Base-by-base conservation (phyloP, 257 asterid species). In the Solanum verrucosum region DNA sequence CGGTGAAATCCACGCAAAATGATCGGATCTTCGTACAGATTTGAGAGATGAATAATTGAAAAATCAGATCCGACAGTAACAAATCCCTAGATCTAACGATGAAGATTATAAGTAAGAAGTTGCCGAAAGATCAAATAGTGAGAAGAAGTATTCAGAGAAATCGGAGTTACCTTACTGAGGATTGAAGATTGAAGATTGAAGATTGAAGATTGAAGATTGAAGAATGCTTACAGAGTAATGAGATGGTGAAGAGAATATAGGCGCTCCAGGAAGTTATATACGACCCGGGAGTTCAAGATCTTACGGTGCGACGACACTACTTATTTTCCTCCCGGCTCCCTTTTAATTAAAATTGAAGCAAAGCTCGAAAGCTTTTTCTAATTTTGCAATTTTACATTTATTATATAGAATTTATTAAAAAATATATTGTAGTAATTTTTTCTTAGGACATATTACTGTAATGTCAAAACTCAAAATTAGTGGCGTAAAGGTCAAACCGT, bases 51-150 rank as follows among this genome's bases (percentile, higher is more conserved):
- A 82, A 35, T 18, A 7, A 85, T 40, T 16, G 29, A n/a, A 25
- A 85, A 68, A 40, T 20, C 68, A 68, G 87, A 85, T 85, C 87
- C 67, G 87, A 42, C 78, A 68, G 82, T 40, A 38, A 46, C 70
- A 85, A 85, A 85, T 27, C 87, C 87, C 68, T 68, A 85, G 79
- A 85, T 85, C 87, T 65, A 85, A 85, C 78, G 82, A 42, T n/a
- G 33, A 46, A 9, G 46, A 85, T 27, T 0, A n/a, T 1, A 72
- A 67, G 65, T 5, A 18, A 59, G 23, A 82, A 35, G 65, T 20
- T 49, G 42, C 4, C 23, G 86, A 31, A 12, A 68, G 33, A 85
- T 42, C 87, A 72, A 46, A 42, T 8, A 82, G 70, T 31, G 44
- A 82, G 86, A 31, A 49, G 44, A 10, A 49, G 86, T 49, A 18